A percentile compares a stretch with the other conserved stretches of the same genome.
phyloP scores from a whole-genome alignment of 176 grass and related monocot genomes.

The Musa itinerans region DNA sequence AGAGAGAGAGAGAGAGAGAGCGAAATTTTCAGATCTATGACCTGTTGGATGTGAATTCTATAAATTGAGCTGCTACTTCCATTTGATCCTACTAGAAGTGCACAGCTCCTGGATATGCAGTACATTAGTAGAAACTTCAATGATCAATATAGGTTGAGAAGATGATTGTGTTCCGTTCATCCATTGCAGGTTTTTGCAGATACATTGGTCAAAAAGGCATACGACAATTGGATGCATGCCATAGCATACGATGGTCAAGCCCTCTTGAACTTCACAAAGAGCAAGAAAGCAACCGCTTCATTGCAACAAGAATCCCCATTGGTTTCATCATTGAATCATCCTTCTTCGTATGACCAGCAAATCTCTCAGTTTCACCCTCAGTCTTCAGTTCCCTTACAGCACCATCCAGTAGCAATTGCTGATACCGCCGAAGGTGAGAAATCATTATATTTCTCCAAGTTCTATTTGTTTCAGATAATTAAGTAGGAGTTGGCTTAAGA shows the following conservation, averaged over 20 bases:
- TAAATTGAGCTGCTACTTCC: not conserved
- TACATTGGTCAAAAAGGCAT: slow-evolving; percentile 15
- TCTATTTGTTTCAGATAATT: not conserved
- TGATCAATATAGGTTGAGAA: not conserved
- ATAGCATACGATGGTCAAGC: slow-evolving; percentile 17
- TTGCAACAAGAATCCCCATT: slow-evolving; percentile 14
- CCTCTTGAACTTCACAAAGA: not conserved
- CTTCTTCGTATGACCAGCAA: slow-evolving; percentile 23
- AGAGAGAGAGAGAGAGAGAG: no score
- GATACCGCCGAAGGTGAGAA: slow-evolving; percentile 32
- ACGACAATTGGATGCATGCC: slow-evolving; percentile 20
- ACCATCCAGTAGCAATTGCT: slow-evolving; percentile 23
- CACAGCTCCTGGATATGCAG: not conserved
- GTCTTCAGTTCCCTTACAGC: slow-evolving; percentile 26
- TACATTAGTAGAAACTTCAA: not conserved
- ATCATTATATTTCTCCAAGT: not conserved
- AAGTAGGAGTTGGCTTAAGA: not conserved
- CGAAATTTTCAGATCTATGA: no score
- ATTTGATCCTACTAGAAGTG: not conserved
- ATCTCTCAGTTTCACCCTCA: slow-evolving; percentile 31
- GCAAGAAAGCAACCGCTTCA: not conserved
- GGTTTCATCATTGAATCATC: slow-evolving; percentile 27
- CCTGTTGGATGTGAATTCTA: not conserved
- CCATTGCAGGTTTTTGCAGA: slow-evolving; percentile 15
- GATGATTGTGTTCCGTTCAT: not conserved